These are phyloP conservation scores for Colletotrichum lindemuthianum DNA, from an alignment of 2,329 filamentous ascomycete species.

Conservation along the genomic window DNA sequence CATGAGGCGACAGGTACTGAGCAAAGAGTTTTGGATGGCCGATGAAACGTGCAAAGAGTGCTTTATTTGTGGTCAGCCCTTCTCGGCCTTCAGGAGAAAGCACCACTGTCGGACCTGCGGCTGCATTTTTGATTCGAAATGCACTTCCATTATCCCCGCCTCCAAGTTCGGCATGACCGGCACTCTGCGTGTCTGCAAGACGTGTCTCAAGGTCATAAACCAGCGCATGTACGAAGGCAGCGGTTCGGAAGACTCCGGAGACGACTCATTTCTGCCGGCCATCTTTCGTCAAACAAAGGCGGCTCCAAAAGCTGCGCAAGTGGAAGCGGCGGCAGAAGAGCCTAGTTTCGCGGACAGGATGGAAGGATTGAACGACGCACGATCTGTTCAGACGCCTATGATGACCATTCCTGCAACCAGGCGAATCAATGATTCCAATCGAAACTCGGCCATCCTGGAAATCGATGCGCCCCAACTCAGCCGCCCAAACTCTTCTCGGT, in stretches of 20 bases:
- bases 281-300: conserved; percentile 67
- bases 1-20: conserved; percentile 87
- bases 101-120: conserved; percentile 96
- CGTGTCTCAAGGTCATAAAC: conserved; percentile 90
- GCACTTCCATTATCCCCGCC: conserved; percentile 90
- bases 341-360: conserved; percentile 52
- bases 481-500: conserved; percentile 93
- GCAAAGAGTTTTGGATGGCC: conserved; percentile 98
- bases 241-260: conserved; percentile 85
- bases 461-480: conserved; percentile 86
- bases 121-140: conserved; percentile 98
- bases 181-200: conserved; percentile 89
- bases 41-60: conserved; percentile 98
- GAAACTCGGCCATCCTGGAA: conserved; percentile 89
- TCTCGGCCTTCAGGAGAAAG: conserved; percentile 93
- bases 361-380: conserved; percentile 57
- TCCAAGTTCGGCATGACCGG: conserved; percentile 87
- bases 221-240: conserved; percentile 85
- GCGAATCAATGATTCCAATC: conserved; percentile 78
- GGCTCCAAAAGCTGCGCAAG: conserved; percentile 45
- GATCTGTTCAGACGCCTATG: conserved; percentile 73
- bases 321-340: conserved; percentile 53
- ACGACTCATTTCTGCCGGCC: conserved; percentile 74
- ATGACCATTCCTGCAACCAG: conserved; percentile 76
- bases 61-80: conserved; percentile 89